Evolutionary conservation across 2,329 filamentous ascomycete genomes (phyloP), one percentile per base, ranked within the genome.

Genomic region (Pestalotiopsis sp.): DNA sequence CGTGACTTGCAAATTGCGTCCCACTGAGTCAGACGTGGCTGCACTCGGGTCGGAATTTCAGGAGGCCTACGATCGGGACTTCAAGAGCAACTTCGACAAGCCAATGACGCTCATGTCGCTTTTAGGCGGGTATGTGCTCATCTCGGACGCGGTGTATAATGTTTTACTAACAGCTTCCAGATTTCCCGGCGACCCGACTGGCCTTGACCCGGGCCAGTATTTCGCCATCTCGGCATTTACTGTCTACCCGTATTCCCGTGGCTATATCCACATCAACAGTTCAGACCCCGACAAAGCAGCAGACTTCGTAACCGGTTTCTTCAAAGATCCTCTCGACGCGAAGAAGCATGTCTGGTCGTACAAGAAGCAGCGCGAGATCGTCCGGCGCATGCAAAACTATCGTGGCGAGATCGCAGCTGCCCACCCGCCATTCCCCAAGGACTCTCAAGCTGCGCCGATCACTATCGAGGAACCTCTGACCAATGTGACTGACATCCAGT

Each of bases 311-410:
- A 80, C 84, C 0, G 88, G 87, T 9, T 88, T 83, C 75, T 80
- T 90, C 39, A 81, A 76, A 3, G 83, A 89, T 64, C 24, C 30
- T 30, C 9, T 13, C 14, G 73, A 77, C 13, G 69, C 86, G 14
- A 88, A 91, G 71, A 56, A 89, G 26, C 84, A 84, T 72, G 86
- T 83, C 71, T 83, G 86, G 13, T 71, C 87, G 14, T 90, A 91
- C 80, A 91, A 91, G 75, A 85, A 84, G 71, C 81, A 83, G 30
- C 86, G 89, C 4, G 87, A 89, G 74, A 83, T 89, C 64, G 78
- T 81, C 17, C 83, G 88, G 2, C 84, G 86, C 24, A 84, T 86
- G 73, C 77, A 81, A 3, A 79, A 81, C 65, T 88, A 83, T 76
- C 69, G 80, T 68, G 79, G 86, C 72, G 80, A 84, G 69, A 57